Conservation (phyloP, 257 asterid species). For the Lavandula angustifolia region DNA sequence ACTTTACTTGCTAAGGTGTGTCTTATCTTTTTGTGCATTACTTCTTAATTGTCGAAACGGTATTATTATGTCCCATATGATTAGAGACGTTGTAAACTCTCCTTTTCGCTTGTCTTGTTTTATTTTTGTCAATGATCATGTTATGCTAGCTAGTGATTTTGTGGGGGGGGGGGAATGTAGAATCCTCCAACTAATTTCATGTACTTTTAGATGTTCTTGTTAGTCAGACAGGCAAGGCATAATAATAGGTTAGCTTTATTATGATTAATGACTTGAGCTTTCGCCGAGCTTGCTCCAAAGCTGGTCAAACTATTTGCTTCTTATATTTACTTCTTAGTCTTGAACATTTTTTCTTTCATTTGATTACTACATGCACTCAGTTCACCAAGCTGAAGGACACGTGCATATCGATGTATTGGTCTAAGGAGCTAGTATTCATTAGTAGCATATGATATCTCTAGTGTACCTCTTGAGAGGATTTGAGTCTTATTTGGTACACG, state of each 20-base stretch:
- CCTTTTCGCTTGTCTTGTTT: background rate
- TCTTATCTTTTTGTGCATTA: background rate
- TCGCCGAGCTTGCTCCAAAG: constrained; percentile 12
- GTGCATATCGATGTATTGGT: background rate
- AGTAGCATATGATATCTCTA: background rate
- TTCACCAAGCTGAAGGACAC: background rate
- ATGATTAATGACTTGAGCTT: background rate
- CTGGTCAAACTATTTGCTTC: constrained; percentile 16
- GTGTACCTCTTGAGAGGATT: background rate
- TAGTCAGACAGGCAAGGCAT: background rate
- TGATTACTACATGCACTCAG: constrained; percentile 20
- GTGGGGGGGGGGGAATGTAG: background rate
- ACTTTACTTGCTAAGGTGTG: constrained; percentile 94
- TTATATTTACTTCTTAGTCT: background rate
- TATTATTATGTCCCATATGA: constrained; percentile 3
- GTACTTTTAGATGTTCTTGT: background rate
- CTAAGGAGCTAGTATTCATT: constrained; percentile 11
- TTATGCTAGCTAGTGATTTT: constrained; percentile 7
- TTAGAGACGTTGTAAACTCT: background rate
- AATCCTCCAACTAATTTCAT: background rate
- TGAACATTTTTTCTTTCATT: constrained; percentile 2
- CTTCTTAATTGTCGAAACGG: background rate
- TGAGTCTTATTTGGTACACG: background rate
- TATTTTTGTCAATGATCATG: background rate
- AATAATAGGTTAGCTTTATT: constrained; percentile 4